Evolutionary conservation across 108 stramenopile species (phyloP).

Genomic region (Nitzschia putrida): DNA sequence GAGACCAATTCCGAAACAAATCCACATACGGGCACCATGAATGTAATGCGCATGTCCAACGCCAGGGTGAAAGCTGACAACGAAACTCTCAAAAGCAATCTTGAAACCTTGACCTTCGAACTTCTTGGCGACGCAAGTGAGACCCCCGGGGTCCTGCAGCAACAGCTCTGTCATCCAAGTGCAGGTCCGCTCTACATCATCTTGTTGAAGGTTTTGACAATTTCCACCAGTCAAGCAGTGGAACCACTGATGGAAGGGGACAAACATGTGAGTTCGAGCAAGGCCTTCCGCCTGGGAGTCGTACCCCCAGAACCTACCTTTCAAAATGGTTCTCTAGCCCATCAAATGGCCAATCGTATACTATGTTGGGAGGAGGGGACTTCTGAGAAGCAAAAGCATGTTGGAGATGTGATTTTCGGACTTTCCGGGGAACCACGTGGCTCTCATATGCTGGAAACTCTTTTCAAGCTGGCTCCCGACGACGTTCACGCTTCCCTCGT

Average conservation of each 20-base stretch:
- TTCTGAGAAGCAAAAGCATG: conserved; percentile 46
- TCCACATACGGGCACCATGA: conserved; percentile 45
- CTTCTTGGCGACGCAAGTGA: conserved; percentile 33
- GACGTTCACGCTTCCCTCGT: conserved; percentile 59
- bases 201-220: conserved; percentile 67
- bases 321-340: conserved; percentile 53
- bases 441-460: conserved; percentile 73
- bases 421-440: conserved; percentile 82
- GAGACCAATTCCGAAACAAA: conserved; percentile 3
- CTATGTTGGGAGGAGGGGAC: conserved; percentile 67
- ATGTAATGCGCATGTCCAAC: conserved; percentile 37
- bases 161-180: conserved; percentile 71
- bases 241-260: conserved; percentile 2
- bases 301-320: conserved; percentile 60
- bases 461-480: conserved; percentile 62
- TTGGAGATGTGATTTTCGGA: conserved; percentile 77
- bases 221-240: conserved; percentile 32
- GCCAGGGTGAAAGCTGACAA: conserved; percentile 33
- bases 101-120: conserved; percentile 36
- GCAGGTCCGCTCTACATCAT: conserved; percentile 80
- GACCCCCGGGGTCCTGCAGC: conserved; percentile 62
- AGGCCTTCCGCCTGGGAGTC: conserved; percentile 59
- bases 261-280: conserved; percentile 20
- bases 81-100: neutral
- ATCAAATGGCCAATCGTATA: conserved; percentile 55